These are phyloP conservation scores for Ceratocystis harringtonii DNA, from an alignment of 2,329 filamentous ascomycete species.

Conservation along the genomic window DNA sequence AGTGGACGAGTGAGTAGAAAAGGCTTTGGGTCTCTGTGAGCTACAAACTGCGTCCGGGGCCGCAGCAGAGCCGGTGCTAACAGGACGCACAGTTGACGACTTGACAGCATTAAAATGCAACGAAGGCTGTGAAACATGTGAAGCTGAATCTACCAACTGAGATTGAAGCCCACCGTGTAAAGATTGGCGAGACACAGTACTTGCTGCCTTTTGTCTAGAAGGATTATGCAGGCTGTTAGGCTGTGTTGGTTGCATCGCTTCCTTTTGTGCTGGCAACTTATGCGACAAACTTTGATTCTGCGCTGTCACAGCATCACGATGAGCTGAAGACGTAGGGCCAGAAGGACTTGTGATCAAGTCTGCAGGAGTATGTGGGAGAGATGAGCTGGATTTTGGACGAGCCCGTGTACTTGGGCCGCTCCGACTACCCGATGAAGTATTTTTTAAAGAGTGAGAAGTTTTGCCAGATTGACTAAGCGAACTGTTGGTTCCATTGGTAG, in stretches of 20 bases:
- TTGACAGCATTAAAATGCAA: not conserved
- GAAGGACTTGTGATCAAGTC: not conserved
- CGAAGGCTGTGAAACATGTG: not conserved
- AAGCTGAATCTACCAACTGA: not conserved
- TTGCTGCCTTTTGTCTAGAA: conserved; percentile 1
- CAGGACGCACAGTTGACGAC: not conserved
- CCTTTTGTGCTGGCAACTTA: not conserved
- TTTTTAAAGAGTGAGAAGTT: not conserved
- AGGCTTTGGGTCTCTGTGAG: not conserved
- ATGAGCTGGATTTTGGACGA: conserved; percentile 10
- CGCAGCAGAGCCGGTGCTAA: not conserved
- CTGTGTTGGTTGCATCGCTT: not conserved
- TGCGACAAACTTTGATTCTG: not conserved
- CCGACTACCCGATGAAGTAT: not conserved
- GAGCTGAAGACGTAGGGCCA: not conserved
- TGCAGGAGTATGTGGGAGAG: not conserved
- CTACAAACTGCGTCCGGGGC: too few species aligned
- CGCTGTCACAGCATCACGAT: not conserved
- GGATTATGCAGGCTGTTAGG: conserved; percentile 10
- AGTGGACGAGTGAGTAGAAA: not conserved
- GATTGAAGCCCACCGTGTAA: not conserved
- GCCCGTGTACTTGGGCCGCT: not conserved
- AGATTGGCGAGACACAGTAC: conserved; percentile 1
- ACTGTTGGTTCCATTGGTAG: not conserved
- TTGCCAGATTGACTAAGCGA: not conserved